A percentile compares a stretch with the other conserved stretches of the same genome.
Evolutionary conservation across 2,329 filamentous ascomycete genomes (phyloP).

Genomic region (Fusarium algeriense): DNA sequence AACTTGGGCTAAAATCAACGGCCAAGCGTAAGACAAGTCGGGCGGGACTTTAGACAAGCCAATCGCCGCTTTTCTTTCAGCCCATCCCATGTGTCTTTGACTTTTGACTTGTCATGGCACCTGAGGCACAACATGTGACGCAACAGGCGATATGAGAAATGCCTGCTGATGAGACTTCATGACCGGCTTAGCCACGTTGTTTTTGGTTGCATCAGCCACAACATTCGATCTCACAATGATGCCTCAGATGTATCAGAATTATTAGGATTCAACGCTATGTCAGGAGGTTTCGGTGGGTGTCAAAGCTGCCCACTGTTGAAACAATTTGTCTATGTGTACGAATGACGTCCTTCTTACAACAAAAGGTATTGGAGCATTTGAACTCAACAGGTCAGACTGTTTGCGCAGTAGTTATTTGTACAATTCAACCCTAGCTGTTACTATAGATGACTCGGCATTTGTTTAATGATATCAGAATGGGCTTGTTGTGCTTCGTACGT

Average conservation of each 20-base stretch:
- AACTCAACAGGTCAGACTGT: not conserved
- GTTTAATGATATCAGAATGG: not conserved
- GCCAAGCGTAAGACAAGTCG: conserved; percentile 9
- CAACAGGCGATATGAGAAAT: conserved; percentile 6
- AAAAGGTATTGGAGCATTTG: not conserved
- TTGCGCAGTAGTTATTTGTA: not conserved
- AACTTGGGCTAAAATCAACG: conserved; percentile 10
- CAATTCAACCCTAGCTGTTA: not conserved
- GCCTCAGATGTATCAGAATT: not conserved
- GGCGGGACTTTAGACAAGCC: conserved; percentile 18
- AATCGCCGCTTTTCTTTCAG: conserved; percentile 19
- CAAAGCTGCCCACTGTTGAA: not conserved
- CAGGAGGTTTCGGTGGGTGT: not conserved
- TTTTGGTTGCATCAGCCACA: conserved; percentile 18
- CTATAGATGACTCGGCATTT: not conserved
- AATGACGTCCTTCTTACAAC: conserved; percentile 7
- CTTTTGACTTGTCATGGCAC: conserved; percentile 5
- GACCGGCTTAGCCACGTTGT: conserved; percentile 19
- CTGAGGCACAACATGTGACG: conserved; percentile 31
- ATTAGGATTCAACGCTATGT: not conserved
- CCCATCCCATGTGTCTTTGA: conserved; percentile 3
- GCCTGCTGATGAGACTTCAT: conserved; percentile 36
- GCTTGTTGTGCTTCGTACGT: not conserved
- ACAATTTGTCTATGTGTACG: not conserved
- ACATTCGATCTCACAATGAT: not conserved